Base-by-base conservation (phyloP, 495 filamentous ascomycete genomes). In the Penicillium canescens region DNA sequence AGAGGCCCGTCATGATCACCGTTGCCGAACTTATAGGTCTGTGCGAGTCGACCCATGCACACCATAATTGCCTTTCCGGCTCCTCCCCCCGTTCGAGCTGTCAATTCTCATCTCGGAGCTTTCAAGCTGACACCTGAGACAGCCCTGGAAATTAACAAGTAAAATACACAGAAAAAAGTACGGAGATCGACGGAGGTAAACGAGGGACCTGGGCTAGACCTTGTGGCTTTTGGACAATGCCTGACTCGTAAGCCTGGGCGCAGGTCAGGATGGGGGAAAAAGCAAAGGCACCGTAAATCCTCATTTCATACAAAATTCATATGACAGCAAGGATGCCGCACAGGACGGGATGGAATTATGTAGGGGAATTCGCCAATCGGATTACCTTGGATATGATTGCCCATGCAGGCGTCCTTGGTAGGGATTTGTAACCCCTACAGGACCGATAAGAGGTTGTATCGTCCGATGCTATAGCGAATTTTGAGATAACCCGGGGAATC, bases 41-140 rank as follows among this genome's bases (percentile, higher is more conserved):
- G 50, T 66, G 63, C 63, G 35, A 50, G 56, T 58, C 56, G 45
- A 34, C 26, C 20, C 28, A 62, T 65, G 62, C 62, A 65, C 51
- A 60, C 56, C 62, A 65, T 64, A 61, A 56, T 61, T 64, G 31
- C 57, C 60, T 56, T 59, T 55, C 55, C 33, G 38, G 23, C 37
- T 42, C 45, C 49, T 33, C 28, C 28, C 28, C 23, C 23, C 23
- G 23, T 24, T 61, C 58, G 55, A 59, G 61, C 58, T 59, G 50
- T 65, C 63, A n/a, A 54, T 37, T 51, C 42, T 55, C 31, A 26
- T 21, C 4, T 21, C 21, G 55, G 52, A 57, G 59, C 59, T 61
- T 57, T 50, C 48, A 35, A 53, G 46, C 48, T 58, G 56, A 54
- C 54, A 44, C n/a, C 28, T 24, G 42, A 18, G 45, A 33, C 37